A percentile compares a stretch with the other conserved stretches of the same genome.
Conservation (phyloP, 345 rosid species). For the Acer saccharum region DNA sequence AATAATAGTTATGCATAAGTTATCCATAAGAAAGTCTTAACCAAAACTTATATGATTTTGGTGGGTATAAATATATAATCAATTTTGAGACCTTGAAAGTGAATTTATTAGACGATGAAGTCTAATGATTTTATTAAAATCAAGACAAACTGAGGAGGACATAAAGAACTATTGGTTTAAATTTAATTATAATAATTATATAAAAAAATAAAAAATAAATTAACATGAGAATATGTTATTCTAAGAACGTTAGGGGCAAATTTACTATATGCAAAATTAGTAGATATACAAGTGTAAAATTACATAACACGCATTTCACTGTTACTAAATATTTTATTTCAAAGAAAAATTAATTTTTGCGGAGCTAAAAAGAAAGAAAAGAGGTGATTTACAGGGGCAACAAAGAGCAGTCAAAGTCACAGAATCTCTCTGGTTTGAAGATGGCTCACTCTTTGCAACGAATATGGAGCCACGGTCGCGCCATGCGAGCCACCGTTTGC, state of each 20-base stretch:
- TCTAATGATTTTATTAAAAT: no score
- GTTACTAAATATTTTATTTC: background rate
- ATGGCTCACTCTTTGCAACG: constrained; percentile 68
- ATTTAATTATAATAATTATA: no score
- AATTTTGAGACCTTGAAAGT: no score
- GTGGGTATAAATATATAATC: no score
- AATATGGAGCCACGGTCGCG: constrained; percentile 36
- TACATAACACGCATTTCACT: background rate
- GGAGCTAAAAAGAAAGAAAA: background rate
- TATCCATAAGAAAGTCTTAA: no score
- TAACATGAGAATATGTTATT: background rate
- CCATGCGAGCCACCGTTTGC: constrained; percentile 29
- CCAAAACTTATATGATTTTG: no score
- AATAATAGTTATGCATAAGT: no score
- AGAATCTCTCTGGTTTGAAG: constrained; percentile 18
- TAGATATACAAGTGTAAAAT: background rate
- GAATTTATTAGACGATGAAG: no score
- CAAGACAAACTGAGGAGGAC: no score
- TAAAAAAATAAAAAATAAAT: no score
- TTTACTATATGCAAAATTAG: background rate
- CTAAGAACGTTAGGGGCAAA: background rate
- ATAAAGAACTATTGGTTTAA: no score
- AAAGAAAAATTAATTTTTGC: background rate
- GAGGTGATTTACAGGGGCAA: background rate
- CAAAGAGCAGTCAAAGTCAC: background rate